These are phyloP conservation scores for Xerocomellus chrysenteron DNA, from an alignment of 768 basidiomycete genomes.

Conservation along the genomic window DNA sequence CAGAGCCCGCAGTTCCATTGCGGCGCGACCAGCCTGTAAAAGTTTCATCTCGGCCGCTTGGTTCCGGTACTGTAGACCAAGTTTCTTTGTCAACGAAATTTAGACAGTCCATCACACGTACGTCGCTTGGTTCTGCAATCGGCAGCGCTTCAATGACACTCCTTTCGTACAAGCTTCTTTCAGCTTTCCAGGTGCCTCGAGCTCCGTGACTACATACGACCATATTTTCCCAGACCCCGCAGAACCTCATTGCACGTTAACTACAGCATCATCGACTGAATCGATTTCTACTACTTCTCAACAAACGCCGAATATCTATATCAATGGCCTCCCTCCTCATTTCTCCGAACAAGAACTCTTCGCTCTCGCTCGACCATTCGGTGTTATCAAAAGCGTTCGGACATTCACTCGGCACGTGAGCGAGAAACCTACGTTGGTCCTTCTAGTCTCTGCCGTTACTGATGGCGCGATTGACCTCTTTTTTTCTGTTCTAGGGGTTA, in stretches of 20 bases:
- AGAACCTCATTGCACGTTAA: constrained; percentile 14
- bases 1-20: constrained; percentile 7
- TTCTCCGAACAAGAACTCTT: constrained; percentile 79
- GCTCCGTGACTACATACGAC: constrained; percentile 11
- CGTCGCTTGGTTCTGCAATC: neutral
- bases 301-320: constrained; percentile 77
- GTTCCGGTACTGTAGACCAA: constrained; percentile 15
- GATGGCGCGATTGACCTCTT: neutral
- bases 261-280: constrained; percentile 15
- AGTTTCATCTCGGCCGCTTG: constrained; percentile 8
- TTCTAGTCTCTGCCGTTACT: constrained; percentile 6
- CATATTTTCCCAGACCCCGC: constrained; percentile 7
- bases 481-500: constrained; percentile 54
- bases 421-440: constrained; percentile 55
- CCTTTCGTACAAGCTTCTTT: constrained; percentile 23
- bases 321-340: constrained; percentile 83
- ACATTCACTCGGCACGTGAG: constrained; percentile 84
- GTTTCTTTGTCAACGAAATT: constrained; percentile 2
- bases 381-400: constrained; percentile 71
- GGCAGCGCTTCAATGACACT: constrained; percentile 1
- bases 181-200: constrained; percentile 19
- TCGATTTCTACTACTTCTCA: constrained; percentile 12
- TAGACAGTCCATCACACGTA: constrained; percentile 28
- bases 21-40: constrained; percentile 8
- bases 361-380: constrained; percentile 69